Evolutionary conservation across 129 eudicot species (phyloP), one percentile per base, ranked within the genome.

Genomic region (Glebionis coronaria): DNA sequence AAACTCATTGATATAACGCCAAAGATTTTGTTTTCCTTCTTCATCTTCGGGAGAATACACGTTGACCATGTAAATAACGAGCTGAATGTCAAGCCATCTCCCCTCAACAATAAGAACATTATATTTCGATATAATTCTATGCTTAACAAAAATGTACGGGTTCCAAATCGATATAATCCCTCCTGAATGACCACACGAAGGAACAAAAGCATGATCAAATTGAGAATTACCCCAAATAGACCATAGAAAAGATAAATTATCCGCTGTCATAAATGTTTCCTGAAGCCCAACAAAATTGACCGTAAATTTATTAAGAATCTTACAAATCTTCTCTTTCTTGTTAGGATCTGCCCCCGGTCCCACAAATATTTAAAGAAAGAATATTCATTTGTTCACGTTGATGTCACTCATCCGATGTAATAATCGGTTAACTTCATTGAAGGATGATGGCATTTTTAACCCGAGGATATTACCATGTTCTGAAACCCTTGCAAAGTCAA

Each of bases 321-420:
- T 46, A 9, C 51, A 13, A 46, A 46, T 11, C 51, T 46, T 46
- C 4, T 3, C 14, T 10, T 46, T 11, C 51, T 46, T 46, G 51
- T 46, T 46, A 46, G 51, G n/a, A 46, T 46, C 51, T 46, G n/a
- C 51, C n/a, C n/a, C 51, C 51, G n/a, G 51, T 46, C 51, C 51
- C n/a, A 46, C n/a, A 46, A 10, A 46, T 46, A 46, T 46, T 46
- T 15, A 46, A 46, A 2, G 51, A 46, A 13, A 46, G 51, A 3
- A 46, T 46, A 46, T 46, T 46, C 51, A 46, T 46, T 15, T 4
- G n/a, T n/a, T n/a, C n/a, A n/a, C n/a, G n/a, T 46, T 46, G 51
- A 46, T 46, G 5, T 46, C 51, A 46, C 51, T 46, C 51, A 11
- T 46, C 51, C 51, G 13, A 10, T 46, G 51, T 46, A 46, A 46